Evolutionary conservation across 306 rosid genomes (phyloP).

Genomic region (Quercus variabilis): DNA sequence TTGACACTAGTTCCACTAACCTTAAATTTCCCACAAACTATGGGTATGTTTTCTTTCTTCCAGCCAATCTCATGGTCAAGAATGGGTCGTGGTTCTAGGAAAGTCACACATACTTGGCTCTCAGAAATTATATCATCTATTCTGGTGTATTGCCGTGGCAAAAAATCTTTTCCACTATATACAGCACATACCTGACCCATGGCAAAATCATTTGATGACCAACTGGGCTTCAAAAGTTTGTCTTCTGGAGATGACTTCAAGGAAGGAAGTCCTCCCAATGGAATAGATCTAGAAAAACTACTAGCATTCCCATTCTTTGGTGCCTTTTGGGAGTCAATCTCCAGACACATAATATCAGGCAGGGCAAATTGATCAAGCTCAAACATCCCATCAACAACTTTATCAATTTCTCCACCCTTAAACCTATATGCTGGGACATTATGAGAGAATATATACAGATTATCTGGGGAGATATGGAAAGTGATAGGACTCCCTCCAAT

Average conservation of each 20-base stretch:
- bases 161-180: not conserved
- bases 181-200: constrained; percentile 9
- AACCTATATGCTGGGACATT: constrained; percentile 16
- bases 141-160: constrained; percentile 10
- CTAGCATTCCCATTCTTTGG: not conserved
- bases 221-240: not conserved
- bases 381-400: constrained; percentile 8
- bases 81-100: not conserved
- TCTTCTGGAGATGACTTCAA: not conserved
- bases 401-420: constrained; percentile 14
- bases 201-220: constrained; percentile 8
- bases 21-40: constrained; percentile 8
- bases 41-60: constrained; percentile 11
- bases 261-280: not conserved
- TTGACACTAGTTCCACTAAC: not conserved
- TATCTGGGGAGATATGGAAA: constrained; percentile 1
- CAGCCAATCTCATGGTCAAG: not conserved
- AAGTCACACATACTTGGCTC: constrained; percentile 2
- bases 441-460: constrained; percentile 18
- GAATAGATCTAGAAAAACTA: not conserved
- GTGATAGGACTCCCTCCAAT: constrained; percentile 8
- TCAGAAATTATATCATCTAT: constrained; percentile 1
- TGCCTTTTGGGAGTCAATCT: not conserved
- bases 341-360: constrained; percentile 3
- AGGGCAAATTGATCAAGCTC: constrained; percentile 14